These are phyloP conservation scores for Fusarium sp. DNA, from an alignment of 2,329 filamentous ascomycete genomes.

Conservation along the genomic window DNA sequence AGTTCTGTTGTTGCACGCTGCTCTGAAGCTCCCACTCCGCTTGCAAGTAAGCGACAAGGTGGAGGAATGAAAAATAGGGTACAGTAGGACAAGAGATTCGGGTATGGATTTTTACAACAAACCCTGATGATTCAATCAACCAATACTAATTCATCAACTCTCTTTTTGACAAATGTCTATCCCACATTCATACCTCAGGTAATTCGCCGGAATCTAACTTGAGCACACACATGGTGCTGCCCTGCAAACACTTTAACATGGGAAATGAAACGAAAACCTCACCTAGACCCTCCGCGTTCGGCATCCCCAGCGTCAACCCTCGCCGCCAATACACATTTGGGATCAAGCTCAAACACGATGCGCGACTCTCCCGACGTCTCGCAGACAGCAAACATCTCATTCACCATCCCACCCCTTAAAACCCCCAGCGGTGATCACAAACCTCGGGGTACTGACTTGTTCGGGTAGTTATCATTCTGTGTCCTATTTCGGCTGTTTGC, in stretches of 20 bases:
- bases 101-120: neutral
- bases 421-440: conserved; percentile 19
- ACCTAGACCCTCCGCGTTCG: conserved; percentile 7
- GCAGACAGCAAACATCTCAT: conserved; percentile 5
- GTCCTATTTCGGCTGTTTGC: conserved; percentile 21
- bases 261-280: conserved; percentile 3
- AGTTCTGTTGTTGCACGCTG: neutral
- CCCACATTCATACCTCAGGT: neutral
- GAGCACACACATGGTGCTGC: neutral
- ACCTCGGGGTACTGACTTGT: conserved; percentile 17
- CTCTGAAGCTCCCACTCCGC: neutral
- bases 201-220: neutral
- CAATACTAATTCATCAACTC: neutral
- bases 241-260: conserved; percentile 28
- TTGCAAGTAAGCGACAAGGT: conserved; percentile 3
- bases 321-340: conserved; percentile 6
- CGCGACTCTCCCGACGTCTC: neutral
- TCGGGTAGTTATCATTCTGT: conserved; percentile 22
- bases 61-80: too few relatives aligned
- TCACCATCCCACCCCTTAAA: conserved; percentile 7
- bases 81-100: neutral
- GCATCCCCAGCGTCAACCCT: neutral
- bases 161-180: neutral
- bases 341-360: conserved; percentile 1
- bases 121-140: neutral